Evolutionary conservation across 108 stramenopile species (phyloP), one percentile per base, ranked within the genome.

Genomic region (Mayamaea pseudoterrestris): DNA sequence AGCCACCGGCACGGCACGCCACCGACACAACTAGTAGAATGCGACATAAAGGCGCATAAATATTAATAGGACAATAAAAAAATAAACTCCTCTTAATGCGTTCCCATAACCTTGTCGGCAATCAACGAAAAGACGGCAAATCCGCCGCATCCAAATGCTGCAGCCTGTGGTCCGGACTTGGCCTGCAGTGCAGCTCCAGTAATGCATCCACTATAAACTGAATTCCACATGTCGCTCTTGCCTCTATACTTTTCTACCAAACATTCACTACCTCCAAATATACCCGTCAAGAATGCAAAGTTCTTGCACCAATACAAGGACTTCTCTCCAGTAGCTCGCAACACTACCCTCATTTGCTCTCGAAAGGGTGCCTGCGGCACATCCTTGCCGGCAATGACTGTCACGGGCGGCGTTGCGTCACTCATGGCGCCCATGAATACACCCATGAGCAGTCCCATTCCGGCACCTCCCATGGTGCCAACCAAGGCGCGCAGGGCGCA

Each of bases 41-140:
- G n/a, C n/a, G n/a, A n/a, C n/a, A n/a, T n/a, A n/a, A n/a, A n/a
- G n/a, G n/a, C n/a, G n/a, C n/a, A n/a, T n/a, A n/a, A n/a, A n/a
- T n/a, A n/a, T n/a, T n/a, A n/a, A n/a, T n/a, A n/a, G n/a, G n/a
- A n/a, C n/a, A n/a, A n/a, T n/a, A n/a, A n/a, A n/a, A n/a, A n/a
- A n/a, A n/a, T n/a, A n/a, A n/a, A n/a, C n/a, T n/a, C n/a, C n/a
- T n/a, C n/a, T 44, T 61, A 68, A 32, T 81, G 71, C 23, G 72
- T 62, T 18, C 83, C 83, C 93, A 94, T 94, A 40, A 94, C 41
- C 30, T 62, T 69, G 64, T 94, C 93, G 65, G 92, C 85, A 8
- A 90, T 82, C 28, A 92, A 56, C 30, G 83, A 86, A 63, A 95
- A 95, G 1, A 78, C 94, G 24, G 94, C 94, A 74, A 95, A 95